A percentile compares a stretch with the other conserved stretches of the same genome.
Conservation (phyloP, 805 yeast species). For the Teunomyces pallodes region DNA sequence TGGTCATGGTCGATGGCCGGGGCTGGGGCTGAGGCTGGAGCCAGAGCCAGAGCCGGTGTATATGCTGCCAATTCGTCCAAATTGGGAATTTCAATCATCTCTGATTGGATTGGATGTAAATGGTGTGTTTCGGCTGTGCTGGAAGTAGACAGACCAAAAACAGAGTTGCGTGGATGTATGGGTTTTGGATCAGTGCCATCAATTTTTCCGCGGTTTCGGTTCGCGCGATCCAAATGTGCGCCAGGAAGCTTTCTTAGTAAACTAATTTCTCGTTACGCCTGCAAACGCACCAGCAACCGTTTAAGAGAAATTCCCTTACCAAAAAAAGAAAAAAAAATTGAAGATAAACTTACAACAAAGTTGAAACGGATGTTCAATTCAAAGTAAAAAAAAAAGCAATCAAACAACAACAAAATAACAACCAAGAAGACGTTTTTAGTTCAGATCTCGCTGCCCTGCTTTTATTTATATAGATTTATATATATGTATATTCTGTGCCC, state of each 20-base stretch:
- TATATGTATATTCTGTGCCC: neutral
- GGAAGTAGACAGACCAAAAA: neutral
- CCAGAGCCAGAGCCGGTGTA: slow-evolving; percentile 10
- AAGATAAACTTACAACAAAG: too few species aligned
- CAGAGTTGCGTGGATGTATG: neutral
- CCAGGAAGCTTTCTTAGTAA: neutral
- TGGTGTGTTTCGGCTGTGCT: neutral
- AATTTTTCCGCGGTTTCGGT: neutral
- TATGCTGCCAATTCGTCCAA: slow-evolving; percentile 27
- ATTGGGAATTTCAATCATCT: slow-evolving; percentile 46
- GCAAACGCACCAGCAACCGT: too few species aligned
- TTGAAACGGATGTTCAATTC: too few species aligned
- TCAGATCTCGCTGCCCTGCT: too few species aligned
- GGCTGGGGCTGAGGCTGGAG: neutral
- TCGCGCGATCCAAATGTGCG: neutral
- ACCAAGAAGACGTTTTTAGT: too few species aligned
- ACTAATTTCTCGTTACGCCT: neutral
- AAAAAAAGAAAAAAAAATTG: too few species aligned
- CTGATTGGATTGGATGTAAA: neutral
- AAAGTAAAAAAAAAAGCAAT: too few species aligned
- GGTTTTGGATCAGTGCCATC: slow-evolving; percentile 3
- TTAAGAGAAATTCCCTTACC: too few species aligned
- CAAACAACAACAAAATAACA: too few species aligned
- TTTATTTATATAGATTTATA: too few species aligned
- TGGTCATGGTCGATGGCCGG: too few species aligned